Percentiles rank a stretch among this genome's conserved stretches.
Conservation (phyloP, 2,329 filamentous ascomycete species). For the Alternaria dauci region DNA sequence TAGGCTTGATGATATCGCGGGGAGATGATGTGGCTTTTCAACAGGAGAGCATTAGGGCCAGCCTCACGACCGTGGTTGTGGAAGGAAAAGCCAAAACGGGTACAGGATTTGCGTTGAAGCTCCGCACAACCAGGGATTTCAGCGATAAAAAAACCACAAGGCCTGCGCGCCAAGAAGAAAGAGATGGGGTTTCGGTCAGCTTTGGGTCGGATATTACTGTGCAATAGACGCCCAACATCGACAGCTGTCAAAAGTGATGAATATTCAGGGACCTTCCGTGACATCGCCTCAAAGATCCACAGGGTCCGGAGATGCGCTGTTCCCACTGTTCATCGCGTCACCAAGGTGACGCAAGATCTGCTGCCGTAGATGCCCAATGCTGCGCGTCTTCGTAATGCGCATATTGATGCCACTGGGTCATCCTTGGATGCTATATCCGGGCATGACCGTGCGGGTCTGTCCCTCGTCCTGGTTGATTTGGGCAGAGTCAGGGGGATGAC, state of each 20-base stretch:
- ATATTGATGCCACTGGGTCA: slow-evolving; percentile 5
- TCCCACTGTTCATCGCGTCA: slow-evolving; percentile 8
- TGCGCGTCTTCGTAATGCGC: slow-evolving; percentile 11
- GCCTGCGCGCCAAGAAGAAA: not conserved
- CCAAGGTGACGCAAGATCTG: slow-evolving; percentile 10
- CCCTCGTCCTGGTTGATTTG: not conserved
- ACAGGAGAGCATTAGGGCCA: not conserved
- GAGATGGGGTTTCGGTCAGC: not conserved
- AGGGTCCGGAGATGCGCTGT: slow-evolving; percentile 13
- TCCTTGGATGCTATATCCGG: slow-evolving; percentile 3
- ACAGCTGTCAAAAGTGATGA: slow-evolving; percentile 2
- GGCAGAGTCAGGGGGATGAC: slow-evolving; percentile 1
- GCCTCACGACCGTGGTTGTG: not conserved
- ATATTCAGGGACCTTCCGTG: not conserved
- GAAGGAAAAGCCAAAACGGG: not conserved
- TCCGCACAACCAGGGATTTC: not conserved
- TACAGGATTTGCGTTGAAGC: not conserved
- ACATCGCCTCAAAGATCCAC: not conserved
- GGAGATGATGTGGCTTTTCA: slow-evolving; percentile 4
- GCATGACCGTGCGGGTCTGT: slow-evolving; percentile 8
- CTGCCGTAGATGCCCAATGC: slow-evolving; percentile 15
- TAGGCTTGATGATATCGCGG: slow-evolving; percentile 3
- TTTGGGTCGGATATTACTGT: not conserved
- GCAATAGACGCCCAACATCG: slow-evolving; percentile 1
- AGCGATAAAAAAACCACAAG: not conserved